A percentile compares a stretch with the other conserved stretches of the same genome.
phyloP scores from a whole-genome alignment of 768 basidiomycete species.

The Mycena chlorophos region DNA sequence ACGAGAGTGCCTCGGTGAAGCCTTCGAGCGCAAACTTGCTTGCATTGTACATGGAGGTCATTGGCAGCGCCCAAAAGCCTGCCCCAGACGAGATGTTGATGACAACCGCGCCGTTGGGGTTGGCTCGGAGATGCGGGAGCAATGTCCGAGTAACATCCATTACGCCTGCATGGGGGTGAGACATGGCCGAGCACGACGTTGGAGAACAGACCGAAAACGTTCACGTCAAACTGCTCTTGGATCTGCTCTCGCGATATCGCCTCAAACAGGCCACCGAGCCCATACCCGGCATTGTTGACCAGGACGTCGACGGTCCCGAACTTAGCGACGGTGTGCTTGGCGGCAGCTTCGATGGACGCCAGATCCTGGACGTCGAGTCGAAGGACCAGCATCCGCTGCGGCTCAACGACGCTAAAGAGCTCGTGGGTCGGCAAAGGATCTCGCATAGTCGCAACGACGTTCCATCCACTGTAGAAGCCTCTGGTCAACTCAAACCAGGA shows the following conservation, averaged over 20 bases:
- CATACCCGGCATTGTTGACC: slow-evolving; percentile 27
- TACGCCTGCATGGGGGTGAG: slow-evolving; percentile 11
- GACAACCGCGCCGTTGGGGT: slow-evolving; percentile 16
- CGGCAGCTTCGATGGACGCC: slow-evolving; percentile 17
- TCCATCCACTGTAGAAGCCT: too few relatives aligned
- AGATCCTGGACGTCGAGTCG: slow-evolving; percentile 21
- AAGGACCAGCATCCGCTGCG: slow-evolving; percentile 16
- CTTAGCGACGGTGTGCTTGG: slow-evolving; percentile 13
- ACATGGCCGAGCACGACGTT: neutral
- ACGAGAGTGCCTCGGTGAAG: slow-evolving; percentile 26
- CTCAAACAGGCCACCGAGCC: slow-evolving; percentile 24
- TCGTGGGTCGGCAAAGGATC: slow-evolving; percentile 13
- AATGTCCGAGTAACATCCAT: slow-evolving; percentile 26
- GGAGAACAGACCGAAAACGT: slow-evolving; percentile 21
- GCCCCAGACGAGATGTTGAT: slow-evolving; percentile 26
- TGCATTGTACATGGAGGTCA: slow-evolving; percentile 22
- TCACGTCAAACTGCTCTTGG: slow-evolving; percentile 25
- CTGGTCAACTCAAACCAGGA: too few relatives aligned
- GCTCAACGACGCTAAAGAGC: slow-evolving; percentile 4
- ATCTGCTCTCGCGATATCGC: slow-evolving; percentile 22
- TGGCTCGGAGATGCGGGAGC: slow-evolving; percentile 25
- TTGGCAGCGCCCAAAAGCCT: slow-evolving; percentile 22
- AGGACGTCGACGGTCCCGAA: slow-evolving; percentile 21
- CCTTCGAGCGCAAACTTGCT: slow-evolving; percentile 28
- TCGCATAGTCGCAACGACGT: slow-evolving; percentile 27